Percentiles rank a stretch among this genome's conserved stretches.
These are phyloP conservation scores for Parasarocladium wereldwijsianum DNA, from an alignment of 2,329 filamentous ascomycete species.

Conservation along the genomic window DNA sequence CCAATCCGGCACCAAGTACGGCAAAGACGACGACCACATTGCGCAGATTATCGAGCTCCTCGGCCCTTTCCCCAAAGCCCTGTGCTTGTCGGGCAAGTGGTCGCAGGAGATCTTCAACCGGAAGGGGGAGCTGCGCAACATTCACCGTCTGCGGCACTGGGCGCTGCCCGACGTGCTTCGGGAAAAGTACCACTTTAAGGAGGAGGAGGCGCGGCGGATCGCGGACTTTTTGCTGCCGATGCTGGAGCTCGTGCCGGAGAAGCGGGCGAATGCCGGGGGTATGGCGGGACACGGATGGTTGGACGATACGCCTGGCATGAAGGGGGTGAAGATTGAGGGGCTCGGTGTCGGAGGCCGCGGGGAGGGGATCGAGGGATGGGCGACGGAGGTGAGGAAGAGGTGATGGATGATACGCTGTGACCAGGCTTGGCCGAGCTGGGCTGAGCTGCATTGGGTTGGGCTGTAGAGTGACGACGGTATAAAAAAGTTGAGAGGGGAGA, in stretches of 20 bases:
- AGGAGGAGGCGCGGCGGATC: conserved; percentile 64
- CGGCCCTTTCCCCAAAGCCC: conserved; percentile 80
- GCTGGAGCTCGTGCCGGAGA: conserved; percentile 77
- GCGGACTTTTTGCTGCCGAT: conserved; percentile 77
- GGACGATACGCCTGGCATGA: conserved; percentile 79
- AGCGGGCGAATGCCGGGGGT: conserved; percentile 85
- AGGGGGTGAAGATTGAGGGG: conserved; percentile 55
- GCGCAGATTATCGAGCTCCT: conserved; percentile 97
- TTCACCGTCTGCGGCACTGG: conserved; percentile 93
- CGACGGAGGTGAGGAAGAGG: conserved; percentile 73
- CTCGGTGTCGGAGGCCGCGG: conserved; percentile 69
- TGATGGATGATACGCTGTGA: conserved; percentile 17
- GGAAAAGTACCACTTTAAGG: conserved; percentile 92
- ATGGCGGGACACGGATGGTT: conserved; percentile 82
- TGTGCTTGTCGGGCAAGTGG: conserved; percentile 92
- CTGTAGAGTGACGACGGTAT: no score
- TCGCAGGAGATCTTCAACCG: conserved; percentile 97
- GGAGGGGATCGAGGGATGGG: conserved; percentile 91
- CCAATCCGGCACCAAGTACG: conserved; percentile 96
- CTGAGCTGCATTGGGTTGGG: neutral
- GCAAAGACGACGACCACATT: conserved; percentile 98
- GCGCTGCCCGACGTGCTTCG: conserved; percentile 80
- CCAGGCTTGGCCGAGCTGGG: conserved; percentile 2
- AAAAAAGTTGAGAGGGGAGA: no score
- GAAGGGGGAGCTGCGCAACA: conserved; percentile 93